Base-by-base conservation (phyloP, 1,284 basidiomycete genomes). In the Melampsora americana region DNA sequence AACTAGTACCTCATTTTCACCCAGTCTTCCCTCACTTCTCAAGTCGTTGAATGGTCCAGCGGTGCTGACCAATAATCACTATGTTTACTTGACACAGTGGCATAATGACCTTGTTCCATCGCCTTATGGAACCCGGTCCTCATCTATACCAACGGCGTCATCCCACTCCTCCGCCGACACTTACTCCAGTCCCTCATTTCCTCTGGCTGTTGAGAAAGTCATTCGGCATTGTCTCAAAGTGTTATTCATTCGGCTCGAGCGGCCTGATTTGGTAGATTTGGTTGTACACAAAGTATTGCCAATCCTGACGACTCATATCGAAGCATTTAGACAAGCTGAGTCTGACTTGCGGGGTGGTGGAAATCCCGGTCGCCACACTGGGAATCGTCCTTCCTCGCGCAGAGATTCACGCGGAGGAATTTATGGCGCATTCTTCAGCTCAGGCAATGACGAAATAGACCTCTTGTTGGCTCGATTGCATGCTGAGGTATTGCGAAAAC, bases 251-350 rank as follows among this genome's bases (percentile, higher is more conserved):
- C 86, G 89, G 48, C 84, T 88, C 1, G 83, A 86, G 12, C 83
- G 81, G 20, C 84, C 95, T 56, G 95, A 98, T 82, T 82, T 92
- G 70, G 85, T 93, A 0, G 87, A 88, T 5, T 85, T 97, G 11
- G 82, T 94, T 35, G 92, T 96, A 26, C 90, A 90, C 72, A 89
- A 88, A 2, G 88, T 98, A 35, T 83, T 97, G 6, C 95, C 95
- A 2, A 90, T 89, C 80, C 84, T 98, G 73, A 97, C 93, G 0
- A 85, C 88, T 0, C 95, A 98, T 82, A 86, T 98, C 39, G 92
- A 95, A 77, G 89, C 90, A 69, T 97, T 92, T 82, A 89, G 92
- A 91, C 78, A 79, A 78, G 69, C 65, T 69, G 67, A 68, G 70
- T 20, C 61, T 32, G 70, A 78, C 53, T 23, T 77, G 39, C 32